Evolutionary conservation across 2,329 filamentous ascomycete genomes (phyloP), one percentile per base, ranked within the genome.

Genomic region (Exophiala viscosa): DNA sequence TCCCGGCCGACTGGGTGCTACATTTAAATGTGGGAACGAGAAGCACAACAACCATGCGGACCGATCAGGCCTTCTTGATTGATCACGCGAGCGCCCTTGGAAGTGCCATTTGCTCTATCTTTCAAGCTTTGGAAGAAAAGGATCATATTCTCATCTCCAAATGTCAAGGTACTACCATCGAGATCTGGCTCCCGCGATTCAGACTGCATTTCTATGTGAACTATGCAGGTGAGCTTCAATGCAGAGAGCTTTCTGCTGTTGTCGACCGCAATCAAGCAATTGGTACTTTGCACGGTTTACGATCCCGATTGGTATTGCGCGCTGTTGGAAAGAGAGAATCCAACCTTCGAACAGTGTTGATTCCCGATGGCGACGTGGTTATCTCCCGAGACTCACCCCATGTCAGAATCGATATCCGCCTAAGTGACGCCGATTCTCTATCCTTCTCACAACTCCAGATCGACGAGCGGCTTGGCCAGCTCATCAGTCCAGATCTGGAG

Each of bases 271-370:
- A 70, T 9, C 80, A 82, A 57, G 60, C 63, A 1, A 61, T 81
- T 1, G 75, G 70, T 0, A 74, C 77, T 0, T 64, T 83, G 3
- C 60, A 75, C 31, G 81, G 81, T 0, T 67, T 84, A 0, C 23
- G 59, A 1, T 77, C 68, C 60, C 79, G 76, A 54, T 67, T 85
- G 0, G 66, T 83, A 0, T 60, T 84, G 5, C 56, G 60, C 54
- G 50, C 66, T 44, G 31, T 18, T 17, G 44, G 32, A 28, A 44
- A 53, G 20, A 14, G 18, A 1, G 45, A 28, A 5, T 41, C 52
- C 31, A 32, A 35, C 23, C 15, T 45, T 10, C 51, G 59, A 7
- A 57, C 41, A 20, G 56, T 68, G 4, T 49, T 69, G 14, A 58
- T 68, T 23, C 64, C 66, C 1, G 50, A 64, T 32, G 65, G 66